Conservation (phyloP, 805 yeast species). For the Schizosaccharomyces osmophilus region DNA sequence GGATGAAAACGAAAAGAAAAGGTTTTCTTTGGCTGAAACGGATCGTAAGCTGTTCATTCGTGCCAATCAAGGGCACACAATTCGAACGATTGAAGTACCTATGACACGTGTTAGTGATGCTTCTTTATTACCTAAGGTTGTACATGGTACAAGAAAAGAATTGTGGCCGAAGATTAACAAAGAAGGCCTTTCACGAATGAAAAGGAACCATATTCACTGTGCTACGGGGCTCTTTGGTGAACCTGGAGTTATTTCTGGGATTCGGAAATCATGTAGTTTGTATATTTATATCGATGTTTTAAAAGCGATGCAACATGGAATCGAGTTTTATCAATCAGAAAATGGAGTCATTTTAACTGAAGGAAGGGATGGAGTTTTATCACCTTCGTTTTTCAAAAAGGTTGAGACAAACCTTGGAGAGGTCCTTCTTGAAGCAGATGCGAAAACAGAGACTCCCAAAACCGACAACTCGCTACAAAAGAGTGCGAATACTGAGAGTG, state of each 20-base stretch:
- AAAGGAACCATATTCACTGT: slow-evolving; percentile 66
- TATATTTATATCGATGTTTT: slow-evolving; percentile 37
- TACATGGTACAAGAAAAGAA: slow-evolving; percentile 53
- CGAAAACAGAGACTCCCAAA: neutral
- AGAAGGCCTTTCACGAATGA: slow-evolving; percentile 44
- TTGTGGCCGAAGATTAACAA: slow-evolving; percentile 26
- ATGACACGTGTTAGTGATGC: slow-evolving; percentile 16
- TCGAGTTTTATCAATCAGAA: slow-evolving; percentile 33
- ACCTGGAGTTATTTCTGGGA: slow-evolving; percentile 39
- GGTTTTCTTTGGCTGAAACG: slow-evolving; percentile 24
- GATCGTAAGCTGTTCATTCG: slow-evolving; percentile 22
- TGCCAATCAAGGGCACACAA: slow-evolving; percentile 84
- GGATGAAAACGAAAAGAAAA: slow-evolving; percentile 36
- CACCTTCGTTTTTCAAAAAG: slow-evolving; percentile 20
- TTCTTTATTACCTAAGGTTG: slow-evolving; percentile 27
- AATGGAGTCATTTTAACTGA: slow-evolving; percentile 54
- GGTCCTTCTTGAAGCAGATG: neutral
- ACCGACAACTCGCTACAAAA: neutral
- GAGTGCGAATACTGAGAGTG: neutral
- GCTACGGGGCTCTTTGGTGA: slow-evolving; percentile 33
- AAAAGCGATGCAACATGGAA: slow-evolving; percentile 21
- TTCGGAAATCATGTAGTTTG: slow-evolving; percentile 33
- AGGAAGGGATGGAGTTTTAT: slow-evolving; percentile 35
- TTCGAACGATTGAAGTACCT: slow-evolving; percentile 22
- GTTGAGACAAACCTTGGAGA: slow-evolving; percentile 15